These are phyloP conservation scores for Dimocarpus longan DNA, from an alignment of 345 rosid genomes.

Conservation along the genomic window DNA sequence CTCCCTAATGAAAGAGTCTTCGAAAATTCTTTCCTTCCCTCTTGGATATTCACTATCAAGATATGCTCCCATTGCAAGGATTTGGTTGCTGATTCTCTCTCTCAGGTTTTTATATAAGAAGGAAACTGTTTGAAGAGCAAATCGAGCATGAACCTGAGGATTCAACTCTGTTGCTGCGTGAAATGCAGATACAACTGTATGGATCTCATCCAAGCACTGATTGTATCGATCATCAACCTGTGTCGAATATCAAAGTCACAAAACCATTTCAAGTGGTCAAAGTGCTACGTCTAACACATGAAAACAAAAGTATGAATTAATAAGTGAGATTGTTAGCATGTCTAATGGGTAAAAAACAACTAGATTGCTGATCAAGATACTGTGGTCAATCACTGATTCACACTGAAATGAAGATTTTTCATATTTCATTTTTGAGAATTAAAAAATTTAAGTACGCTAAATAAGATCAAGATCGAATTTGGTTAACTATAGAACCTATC, in stretches of 20 bases:
- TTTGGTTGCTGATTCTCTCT: conserved; percentile 84
- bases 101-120: conserved; percentile 71
- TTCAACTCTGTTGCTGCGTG: conserved; percentile 92
- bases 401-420: neutral
- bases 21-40: conserved; percentile 50
- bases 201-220: conserved; percentile 89
- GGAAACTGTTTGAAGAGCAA: conserved; percentile 75
- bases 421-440: neutral
- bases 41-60: conserved; percentile 22
- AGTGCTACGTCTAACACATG: neutral
- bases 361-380: neutral
- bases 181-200: conserved; percentile 89
- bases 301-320: neutral
- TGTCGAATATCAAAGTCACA: conserved; percentile 3
- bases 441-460: neutral
- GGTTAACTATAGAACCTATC: neutral
- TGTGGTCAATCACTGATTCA: neutral
- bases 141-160: conserved; percentile 75
- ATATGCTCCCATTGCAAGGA: conserved; percentile 65
- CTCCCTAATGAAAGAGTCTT: conserved; percentile 55
- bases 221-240: conserved; percentile 88
- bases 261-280: neutral
- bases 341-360: neutral
- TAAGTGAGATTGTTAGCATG: neutral
- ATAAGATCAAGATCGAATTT: neutral